Conservation (phyloP, 139 green algal genomes). For the Chlorella vulgaris region DNA sequence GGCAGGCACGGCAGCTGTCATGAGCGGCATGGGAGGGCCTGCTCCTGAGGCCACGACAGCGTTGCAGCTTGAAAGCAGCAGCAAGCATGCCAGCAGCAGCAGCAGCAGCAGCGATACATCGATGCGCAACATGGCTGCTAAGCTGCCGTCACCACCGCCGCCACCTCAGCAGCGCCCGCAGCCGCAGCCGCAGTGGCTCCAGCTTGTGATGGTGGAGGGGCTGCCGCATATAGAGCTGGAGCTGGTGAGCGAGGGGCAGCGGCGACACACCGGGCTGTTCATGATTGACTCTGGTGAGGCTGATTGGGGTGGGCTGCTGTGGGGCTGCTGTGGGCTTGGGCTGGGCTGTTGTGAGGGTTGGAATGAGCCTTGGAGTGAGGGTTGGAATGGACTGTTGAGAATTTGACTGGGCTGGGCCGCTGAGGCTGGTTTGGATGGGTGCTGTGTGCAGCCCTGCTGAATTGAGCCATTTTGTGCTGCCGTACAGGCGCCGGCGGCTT, state of each 20-base stretch:
- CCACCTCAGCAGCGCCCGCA: not conserved
- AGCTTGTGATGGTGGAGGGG: slow-evolving; percentile 13
- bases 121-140: not conserved
- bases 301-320: not conserved
- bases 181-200: not conserved
- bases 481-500: slow-evolving; percentile 26
- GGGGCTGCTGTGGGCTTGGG: not conserved
- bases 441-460: not conserved
- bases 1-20: no score
- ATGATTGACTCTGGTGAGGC: slow-evolving; percentile 20
- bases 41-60: not conserved
- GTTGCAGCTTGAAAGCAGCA: not conserved
- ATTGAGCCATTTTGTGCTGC: not conserved
- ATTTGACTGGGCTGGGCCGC: no score
- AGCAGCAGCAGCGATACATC: not conserved
- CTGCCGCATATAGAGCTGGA: slow-evolving; percentile 22
- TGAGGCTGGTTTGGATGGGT: no score
- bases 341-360: not conserved
- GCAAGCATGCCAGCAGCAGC: no score
- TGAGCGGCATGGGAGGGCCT: not conserved
- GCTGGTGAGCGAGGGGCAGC: not conserved
- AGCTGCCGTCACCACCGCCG: no score
- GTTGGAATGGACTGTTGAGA: no score
- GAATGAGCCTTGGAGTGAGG: no score
- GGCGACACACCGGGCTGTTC: slow-evolving; percentile 1